A percentile compares a stretch with the other conserved stretches of the same genome.
These are phyloP conservation scores for Pyronema domesticum DNA, from an alignment of 495 filamentous ascomycete genomes.

Conservation along the genomic window DNA sequence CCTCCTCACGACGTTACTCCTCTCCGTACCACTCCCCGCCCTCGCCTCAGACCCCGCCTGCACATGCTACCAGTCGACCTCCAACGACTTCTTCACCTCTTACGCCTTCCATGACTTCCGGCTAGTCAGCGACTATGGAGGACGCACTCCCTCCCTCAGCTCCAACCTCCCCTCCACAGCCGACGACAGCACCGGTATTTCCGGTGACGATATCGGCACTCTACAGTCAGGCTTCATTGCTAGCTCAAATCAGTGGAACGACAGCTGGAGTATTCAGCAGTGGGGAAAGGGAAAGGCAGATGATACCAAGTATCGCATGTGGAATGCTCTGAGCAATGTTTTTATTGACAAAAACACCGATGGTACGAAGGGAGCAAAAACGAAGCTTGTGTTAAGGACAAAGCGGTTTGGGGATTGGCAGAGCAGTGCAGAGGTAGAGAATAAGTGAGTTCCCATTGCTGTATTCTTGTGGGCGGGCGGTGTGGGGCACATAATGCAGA, in stretches of 20 bases:
- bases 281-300: slow-evolving; percentile 11
- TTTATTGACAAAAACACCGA: slow-evolving; percentile 9
- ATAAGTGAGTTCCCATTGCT: slow-evolving; percentile 1
- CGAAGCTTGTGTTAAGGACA: slow-evolving; percentile 17
- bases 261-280: slow-evolving; percentile 11
- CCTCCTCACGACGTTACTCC: slow-evolving; percentile 4
- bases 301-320: slow-evolving; percentile 13
- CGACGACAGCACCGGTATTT: background rate
- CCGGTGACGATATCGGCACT: slow-evolving; percentile 1
- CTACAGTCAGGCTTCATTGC: slow-evolving; percentile 13
- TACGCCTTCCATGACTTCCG: slow-evolving; percentile 19
- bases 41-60: slow-evolving; percentile 1
- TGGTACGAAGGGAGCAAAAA: background rate
- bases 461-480: background rate
- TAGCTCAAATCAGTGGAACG: slow-evolving; percentile 5
- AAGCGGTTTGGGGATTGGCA: slow-evolving; percentile 13
- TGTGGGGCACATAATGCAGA: too few species aligned
- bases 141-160: slow-evolving; percentile 4
- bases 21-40: background rate
- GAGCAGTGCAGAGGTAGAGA: slow-evolving; percentile 13
- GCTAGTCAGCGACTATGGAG: background rate
- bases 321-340: slow-evolving; percentile 18
- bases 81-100: slow-evolving; percentile 8
- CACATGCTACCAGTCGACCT: slow-evolving; percentile 17
- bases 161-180: slow-evolving; percentile 3